Evolutionary conservation across 139 green algal genomes (phyloP), one percentile per base, ranked within the genome.

Genomic region (Chlorella sp.): DNA sequence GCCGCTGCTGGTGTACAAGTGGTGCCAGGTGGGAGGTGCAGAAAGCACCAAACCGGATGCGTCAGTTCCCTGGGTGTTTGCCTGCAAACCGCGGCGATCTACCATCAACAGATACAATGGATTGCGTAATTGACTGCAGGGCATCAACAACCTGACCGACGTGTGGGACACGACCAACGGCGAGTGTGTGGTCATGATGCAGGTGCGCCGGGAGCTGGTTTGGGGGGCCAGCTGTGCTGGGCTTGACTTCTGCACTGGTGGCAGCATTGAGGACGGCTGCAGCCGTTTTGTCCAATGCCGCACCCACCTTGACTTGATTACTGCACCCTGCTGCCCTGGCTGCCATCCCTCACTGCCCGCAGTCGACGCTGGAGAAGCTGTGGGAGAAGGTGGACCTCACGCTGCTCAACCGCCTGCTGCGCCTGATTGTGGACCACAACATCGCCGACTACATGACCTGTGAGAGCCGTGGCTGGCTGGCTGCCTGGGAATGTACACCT

Each of bases 1-100:
- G 55, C 97, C 98, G 23, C 95, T 99, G 89, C 94, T 99, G 62
- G 96, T 99, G 62, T 99, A 99, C 95, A 99, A 99, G 94, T 99
- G 97, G 97, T 97, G 91, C 87, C 51, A 60, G 51, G 51, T 60
- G 51, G 51, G 51, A 9, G 51, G 44, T 7, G 51, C 86, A 94
- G 85, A 25, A 34, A 3, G 11, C n/a, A n/a, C n/a, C n/a, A n/a
- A n/a, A n/a, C n/a, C n/a, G n/a, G n/a, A n/a, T n/a, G n/a, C n/a
- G n/a, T n/a, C n/a, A n/a, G n/a, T n/a, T n/a, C n/a, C n/a, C n/a
- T n/a, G n/a, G n/a, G n/a, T n/a, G n/a, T n/a, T n/a, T n/a, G n/a
- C n/a, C n/a, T n/a, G n/a, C n/a, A n/a, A n/a, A n/a, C n/a, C n/a
- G n/a, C n/a, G n/a, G n/a, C n/a, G n/a, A n/a, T n/a, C n/a, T n/a